Evolutionary conservation across 768 basidiomycete genomes (phyloP).

Genomic region (Pulveroboletus sp.): DNA sequence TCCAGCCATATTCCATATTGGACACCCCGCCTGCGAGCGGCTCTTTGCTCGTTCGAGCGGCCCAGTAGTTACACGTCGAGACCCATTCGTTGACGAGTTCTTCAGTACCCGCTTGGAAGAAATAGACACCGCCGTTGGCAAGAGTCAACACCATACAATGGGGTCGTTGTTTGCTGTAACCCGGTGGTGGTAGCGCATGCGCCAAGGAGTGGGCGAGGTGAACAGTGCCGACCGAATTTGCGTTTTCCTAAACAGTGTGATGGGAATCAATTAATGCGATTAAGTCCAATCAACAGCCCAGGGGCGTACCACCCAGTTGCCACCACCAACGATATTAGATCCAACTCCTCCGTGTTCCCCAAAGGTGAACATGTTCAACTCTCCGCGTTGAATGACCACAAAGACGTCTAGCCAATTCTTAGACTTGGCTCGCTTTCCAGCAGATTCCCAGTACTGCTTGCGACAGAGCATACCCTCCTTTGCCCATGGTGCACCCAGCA

Average conservation of each 20-base stretch:
- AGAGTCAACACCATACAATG: conserved; percentile 93
- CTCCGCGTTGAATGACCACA: conserved; percentile 92
- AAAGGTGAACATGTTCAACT: conserved; percentile 94
- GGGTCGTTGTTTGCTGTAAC: conserved; percentile 86
- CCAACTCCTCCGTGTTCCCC: conserved; percentile 65
- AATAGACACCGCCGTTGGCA: conserved; percentile 86
- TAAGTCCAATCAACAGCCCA: not conserved
- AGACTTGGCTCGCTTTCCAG: conserved; percentile 78
- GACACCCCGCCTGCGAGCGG: conserved; percentile 94
- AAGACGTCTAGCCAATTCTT: conserved; percentile 94
- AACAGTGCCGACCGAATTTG: conserved; percentile 76
- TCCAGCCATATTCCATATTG: conserved; percentile 99
- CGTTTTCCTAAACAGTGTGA: conserved; percentile 61
- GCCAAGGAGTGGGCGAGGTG: conserved; percentile 84
- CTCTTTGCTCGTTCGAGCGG: conserved; percentile 90
- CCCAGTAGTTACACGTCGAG: conserved; percentile 99
- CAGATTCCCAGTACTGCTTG: conserved; percentile 90
- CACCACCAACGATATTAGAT: conserved; percentile 78
- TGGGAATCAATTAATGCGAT: conserved; percentile 4
- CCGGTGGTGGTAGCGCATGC: conserved; percentile 83
- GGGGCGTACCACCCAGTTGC: conserved; percentile 91
- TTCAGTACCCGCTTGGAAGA: conserved; percentile 98
- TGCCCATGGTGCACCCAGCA: conserved; percentile 96
- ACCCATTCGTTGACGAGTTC: conserved; percentile 99
- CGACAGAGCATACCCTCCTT: conserved; percentile 96